These are phyloP conservation scores for Naganishia antarctica DNA, from an alignment of 768 basidiomycete species.

Conservation along the genomic window DNA sequence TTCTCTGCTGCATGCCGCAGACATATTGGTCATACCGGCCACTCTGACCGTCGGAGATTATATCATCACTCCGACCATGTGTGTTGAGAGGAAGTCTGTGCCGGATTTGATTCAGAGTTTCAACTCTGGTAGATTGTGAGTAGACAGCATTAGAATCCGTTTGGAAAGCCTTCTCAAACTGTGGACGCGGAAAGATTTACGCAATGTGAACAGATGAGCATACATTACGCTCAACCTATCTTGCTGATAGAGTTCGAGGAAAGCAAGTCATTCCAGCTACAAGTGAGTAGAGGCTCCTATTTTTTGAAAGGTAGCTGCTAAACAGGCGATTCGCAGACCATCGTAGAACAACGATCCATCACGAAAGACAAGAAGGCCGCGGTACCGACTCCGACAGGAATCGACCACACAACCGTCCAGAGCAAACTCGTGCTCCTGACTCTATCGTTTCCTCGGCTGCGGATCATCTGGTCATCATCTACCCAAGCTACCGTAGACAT, in stretches of 20 bases:
- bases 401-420: constrained; percentile 62
- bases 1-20: constrained; percentile 76
- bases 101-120: constrained; percentile 89
- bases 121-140: constrained; percentile 86
- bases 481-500: constrained; percentile 87
- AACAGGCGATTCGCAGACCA: constrained; percentile 41
- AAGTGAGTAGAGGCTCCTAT: constrained; percentile 54
- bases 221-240: constrained; percentile 88
- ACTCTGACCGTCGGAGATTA: constrained; percentile 96
- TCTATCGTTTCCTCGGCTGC: constrained; percentile 81
- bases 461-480: constrained; percentile 96
- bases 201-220: constrained; percentile 95
- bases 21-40: constrained; percentile 74
- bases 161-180: background rate
- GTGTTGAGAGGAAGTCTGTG: constrained; percentile 91
- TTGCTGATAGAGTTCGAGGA: constrained; percentile 96
- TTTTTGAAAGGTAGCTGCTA: background rate
- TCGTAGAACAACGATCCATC: constrained; percentile 33
- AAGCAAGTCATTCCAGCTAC: constrained; percentile 86
- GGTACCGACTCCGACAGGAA: constrained; percentile 45
- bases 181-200: constrained; percentile 62
- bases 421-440: constrained; percentile 87
- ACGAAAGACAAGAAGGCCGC: constrained; percentile 37
- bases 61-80: constrained; percentile 88
- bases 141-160: constrained; percentile 26